These are phyloP conservation scores for Sphagnum tenellum DNA, from an alignment of 225 moss, liverwort and hornwort genomes.

Conservation along the genomic window DNA sequence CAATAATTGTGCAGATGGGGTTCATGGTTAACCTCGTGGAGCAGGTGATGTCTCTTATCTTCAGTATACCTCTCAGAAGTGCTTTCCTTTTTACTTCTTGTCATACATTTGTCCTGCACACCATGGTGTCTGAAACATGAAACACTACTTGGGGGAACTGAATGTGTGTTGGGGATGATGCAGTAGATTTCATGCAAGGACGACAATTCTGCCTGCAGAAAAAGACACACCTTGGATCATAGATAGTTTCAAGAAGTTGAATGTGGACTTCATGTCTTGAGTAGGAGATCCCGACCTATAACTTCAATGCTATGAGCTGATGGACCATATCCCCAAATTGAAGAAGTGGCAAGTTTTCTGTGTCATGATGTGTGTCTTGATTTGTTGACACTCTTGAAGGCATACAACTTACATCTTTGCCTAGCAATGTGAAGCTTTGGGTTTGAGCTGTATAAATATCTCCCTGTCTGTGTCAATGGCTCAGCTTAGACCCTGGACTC, in stretches of 20 bases:
- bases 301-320: slow-evolving; percentile 31
- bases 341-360: too few species aligned
- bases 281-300: slow-evolving; percentile 13
- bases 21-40: slow-evolving; percentile 81
- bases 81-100: background rate
- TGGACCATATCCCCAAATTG: too few species aligned
- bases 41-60: slow-evolving; percentile 69
- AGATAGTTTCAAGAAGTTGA: slow-evolving; percentile 75
- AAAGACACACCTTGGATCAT: slow-evolving; percentile 75
- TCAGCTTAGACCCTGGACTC: too few species aligned
- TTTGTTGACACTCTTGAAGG: too few species aligned
- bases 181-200: slow-evolving; percentile 85
- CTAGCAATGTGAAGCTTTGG: too few species aligned
- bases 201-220: slow-evolving; percentile 82
- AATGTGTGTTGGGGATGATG: background rate
- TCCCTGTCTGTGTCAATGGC: too few species aligned
- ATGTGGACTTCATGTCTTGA: slow-evolving; percentile 57
- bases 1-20: slow-evolving; percentile 50
- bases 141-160: background rate
- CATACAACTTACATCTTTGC: too few species aligned
- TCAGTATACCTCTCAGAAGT: slow-evolving; percentile 65
- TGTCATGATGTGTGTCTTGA: too few species aligned
- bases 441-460: too few species aligned
- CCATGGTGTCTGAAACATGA: background rate
- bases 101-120: background rate